Evolutionary conservation across 441 rosid species (phyloP), one percentile per base, ranked within the genome.

Genomic region (Corymbia citriodora): DNA sequence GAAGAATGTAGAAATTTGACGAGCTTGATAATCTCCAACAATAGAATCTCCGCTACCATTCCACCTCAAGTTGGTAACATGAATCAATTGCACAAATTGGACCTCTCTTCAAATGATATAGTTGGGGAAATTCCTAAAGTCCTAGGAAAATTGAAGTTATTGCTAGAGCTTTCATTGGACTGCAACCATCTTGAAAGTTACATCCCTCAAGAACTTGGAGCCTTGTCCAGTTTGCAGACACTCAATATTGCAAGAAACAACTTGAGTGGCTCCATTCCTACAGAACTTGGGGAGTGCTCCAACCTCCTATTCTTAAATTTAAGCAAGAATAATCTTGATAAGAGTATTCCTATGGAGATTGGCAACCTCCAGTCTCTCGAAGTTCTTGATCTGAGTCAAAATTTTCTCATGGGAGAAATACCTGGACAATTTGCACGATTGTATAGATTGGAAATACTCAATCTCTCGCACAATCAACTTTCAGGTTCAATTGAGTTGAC

Each of bases 21-120:
- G 8, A 36, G 9, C 82, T 72, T 72, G 82, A 72, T 10, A 36
- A 72, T 72, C 82, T 72, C 82, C 82, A 72, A 36, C 49, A 72
- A 72, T 36, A 72, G 12, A 72, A 72, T 72, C 21, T 72, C 82
- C 2, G 49, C 27, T 49, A 19, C 49, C 82, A 55, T 57, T 13
- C 89, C 40, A 40, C 63, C 52, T 68, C 49, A 33, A 14, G 2
- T 57, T 63, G 74, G 53, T 25, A 23, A 40, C 54, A 61, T 89
- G 23, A 33, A 61, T 31, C 89, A 55, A 36, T 61, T 95, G 9
- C 49, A 13, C 0, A 13, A 2, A 2, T 92, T 93, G 5, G 90
- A 93, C 91, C 93, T 95, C 53, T 93, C 94, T 50, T 91, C 92
- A 6, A 94, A 94, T 49, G 29, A 83, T 72, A 49, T 94, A n/a